Evolutionary conservation across 75 land plant genomes (phyloP).

Genomic region (Pinus taeda): DNA sequence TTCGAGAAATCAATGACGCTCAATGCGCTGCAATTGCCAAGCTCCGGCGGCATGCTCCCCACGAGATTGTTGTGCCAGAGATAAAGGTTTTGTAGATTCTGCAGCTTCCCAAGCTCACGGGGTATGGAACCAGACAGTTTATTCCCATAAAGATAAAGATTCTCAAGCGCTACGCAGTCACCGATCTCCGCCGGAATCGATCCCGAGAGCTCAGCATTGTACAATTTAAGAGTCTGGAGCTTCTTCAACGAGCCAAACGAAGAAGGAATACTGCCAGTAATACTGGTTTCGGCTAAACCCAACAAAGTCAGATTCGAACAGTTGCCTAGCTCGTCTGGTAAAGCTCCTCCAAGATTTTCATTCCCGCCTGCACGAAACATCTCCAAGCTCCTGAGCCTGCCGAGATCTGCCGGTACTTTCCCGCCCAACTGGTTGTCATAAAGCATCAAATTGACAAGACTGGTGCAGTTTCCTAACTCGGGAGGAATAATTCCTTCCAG

Average conservation of each 20-base stretch:
- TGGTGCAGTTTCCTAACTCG: slow-evolving; percentile 44
- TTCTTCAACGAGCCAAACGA: slow-evolving; percentile 45
- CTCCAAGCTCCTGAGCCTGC: slow-evolving; percentile 36
- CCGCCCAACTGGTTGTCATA: slow-evolving; percentile 84
- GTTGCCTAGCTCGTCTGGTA: slow-evolving; percentile 76
- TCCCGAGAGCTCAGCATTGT: slow-evolving; percentile 66
- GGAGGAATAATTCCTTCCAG: slow-evolving; percentile 68
- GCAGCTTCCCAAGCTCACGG: slow-evolving; percentile 28
- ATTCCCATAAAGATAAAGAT: slow-evolving; percentile 67
- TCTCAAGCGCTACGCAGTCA: slow-evolving; percentile 45
- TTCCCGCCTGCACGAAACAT: slow-evolving; percentile 76
- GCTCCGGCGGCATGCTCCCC: slow-evolving; percentile 63
- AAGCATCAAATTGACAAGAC: slow-evolving; percentile 38
- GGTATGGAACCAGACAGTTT: slow-evolving; percentile 72
- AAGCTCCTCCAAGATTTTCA: slow-evolving; percentile 54
- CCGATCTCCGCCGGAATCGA: slow-evolving; percentile 74
- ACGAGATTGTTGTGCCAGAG: slow-evolving; percentile 69
- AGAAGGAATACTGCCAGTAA: slow-evolving; percentile 63
- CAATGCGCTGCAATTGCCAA: slow-evolving; percentile 47
- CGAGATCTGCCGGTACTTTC: slow-evolving; percentile 50
- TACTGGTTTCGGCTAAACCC: slow-evolving; percentile 70
- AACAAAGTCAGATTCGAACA: slow-evolving; percentile 53
- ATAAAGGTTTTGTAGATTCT: slow-evolving; percentile 36
- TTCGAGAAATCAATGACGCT: slow-evolving; percentile 56
- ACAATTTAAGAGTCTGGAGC: slow-evolving; percentile 70